Percentiles rank a stretch among this genome's conserved stretches.
Conservation (phyloP, 2,329 filamentous ascomycete genomes). For the Hyphodiscus sp. region DNA sequence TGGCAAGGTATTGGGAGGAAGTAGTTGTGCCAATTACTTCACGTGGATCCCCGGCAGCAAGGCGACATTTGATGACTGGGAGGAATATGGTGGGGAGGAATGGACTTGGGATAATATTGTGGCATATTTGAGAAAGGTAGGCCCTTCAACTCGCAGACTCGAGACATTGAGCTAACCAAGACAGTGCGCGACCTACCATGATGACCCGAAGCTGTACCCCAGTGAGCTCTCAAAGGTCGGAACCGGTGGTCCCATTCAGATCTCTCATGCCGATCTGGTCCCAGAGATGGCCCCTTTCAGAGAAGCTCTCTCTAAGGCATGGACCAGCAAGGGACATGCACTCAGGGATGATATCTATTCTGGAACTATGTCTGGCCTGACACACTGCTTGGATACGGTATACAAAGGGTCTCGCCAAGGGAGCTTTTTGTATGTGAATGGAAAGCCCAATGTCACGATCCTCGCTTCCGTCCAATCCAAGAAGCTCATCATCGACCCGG, state of each 20-base stretch:
- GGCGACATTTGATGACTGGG: slow-evolving; percentile 48
- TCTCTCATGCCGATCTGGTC: slow-evolving; percentile 48
- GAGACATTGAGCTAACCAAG: background rate
- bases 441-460: slow-evolving; percentile 50
- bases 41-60: slow-evolving; percentile 55
- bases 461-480: slow-evolving; percentile 43
- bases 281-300: slow-evolving; percentile 46
- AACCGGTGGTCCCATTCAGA: slow-evolving; percentile 42
- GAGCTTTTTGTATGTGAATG: slow-evolving; percentile 43
- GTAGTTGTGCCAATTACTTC: slow-evolving; percentile 58
- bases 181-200: slow-evolving; percentile 46
- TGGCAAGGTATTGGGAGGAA: slow-evolving; percentile 36
- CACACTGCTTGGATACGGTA: slow-evolving; percentile 47
- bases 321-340: slow-evolving; percentile 44
- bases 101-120: slow-evolving; percentile 51
- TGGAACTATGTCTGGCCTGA: slow-evolving; percentile 47
- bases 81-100: slow-evolving; percentile 36
- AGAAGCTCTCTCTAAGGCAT: slow-evolving; percentile 43
- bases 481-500: slow-evolving; percentile 42
- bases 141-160: background rate
- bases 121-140: slow-evolving; percentile 45
- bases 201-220: slow-evolving; percentile 42
- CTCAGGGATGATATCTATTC: slow-evolving; percentile 50
- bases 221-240: slow-evolving; percentile 45
- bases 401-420: slow-evolving; percentile 50